phyloP scores from a whole-genome alignment of 192 early-diverging fungal genomes.

The Linnemannia exigua region DNA sequence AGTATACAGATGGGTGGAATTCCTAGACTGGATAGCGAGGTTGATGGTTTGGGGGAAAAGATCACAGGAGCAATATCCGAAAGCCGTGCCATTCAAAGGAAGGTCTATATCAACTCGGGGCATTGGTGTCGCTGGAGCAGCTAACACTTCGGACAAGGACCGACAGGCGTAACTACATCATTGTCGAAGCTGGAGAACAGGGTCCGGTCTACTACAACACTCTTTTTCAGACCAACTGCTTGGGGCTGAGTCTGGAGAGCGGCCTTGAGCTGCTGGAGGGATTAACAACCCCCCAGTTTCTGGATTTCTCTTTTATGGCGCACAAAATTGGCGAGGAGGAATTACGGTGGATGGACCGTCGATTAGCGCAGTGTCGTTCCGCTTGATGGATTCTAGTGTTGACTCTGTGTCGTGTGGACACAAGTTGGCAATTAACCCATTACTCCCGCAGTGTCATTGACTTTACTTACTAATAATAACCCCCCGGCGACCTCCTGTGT shows the following conservation, averaged over 20 bases:
- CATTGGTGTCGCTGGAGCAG: neutral
- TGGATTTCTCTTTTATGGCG: neutral
- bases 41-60: neutral
- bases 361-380: neutral
- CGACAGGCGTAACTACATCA: neutral
- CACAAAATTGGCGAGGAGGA: neutral
- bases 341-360: neutral
- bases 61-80: neutral
- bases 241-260: neutral
- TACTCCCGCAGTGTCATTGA: neutral
- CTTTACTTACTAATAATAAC: neutral
- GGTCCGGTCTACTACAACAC: neutral
- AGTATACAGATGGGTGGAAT: neutral
- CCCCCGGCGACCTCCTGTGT: too few relatives aligned
- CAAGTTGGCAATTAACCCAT: neutral
- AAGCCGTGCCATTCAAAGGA: neutral
- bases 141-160: neutral
- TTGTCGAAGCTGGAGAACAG: neutral
- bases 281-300: neutral
- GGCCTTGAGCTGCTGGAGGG: neutral
- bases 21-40: neutral
- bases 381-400: neutral
- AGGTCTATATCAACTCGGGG: neutral
- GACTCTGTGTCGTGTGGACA: neutral
- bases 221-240: neutral